Evolutionary conservation across 208 protist species (phyloP).

Genomic region (Trypanosoma conorhini): DNA sequence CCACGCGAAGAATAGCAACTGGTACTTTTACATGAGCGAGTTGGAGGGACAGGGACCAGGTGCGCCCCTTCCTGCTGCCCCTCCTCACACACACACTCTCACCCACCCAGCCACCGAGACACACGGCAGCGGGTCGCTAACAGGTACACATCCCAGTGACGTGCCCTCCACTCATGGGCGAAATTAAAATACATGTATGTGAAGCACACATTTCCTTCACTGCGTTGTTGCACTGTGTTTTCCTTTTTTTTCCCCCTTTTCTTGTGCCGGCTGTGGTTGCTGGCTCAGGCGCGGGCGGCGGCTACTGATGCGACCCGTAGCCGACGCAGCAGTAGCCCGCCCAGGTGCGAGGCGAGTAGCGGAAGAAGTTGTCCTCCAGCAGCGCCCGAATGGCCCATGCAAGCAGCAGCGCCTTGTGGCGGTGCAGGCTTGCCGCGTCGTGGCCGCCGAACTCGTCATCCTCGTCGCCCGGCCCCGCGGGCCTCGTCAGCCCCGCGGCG

Average conservation of each 20-base stretch:
- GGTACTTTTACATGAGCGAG: neutral
- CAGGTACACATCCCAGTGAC: neutral
- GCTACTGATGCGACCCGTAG: constrained; percentile 28
- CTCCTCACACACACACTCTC: neutral
- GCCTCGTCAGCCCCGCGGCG: neutral
- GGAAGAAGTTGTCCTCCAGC: constrained; percentile 55
- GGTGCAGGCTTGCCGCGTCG: constrained; percentile 22
- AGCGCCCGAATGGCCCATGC: constrained; percentile 67
- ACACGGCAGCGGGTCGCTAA: neutral
- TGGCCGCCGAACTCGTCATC: constrained; percentile 5
- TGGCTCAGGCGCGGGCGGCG: neutral
- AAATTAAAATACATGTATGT: neutral
- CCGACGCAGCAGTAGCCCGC: constrained; percentile 87
- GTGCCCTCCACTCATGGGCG: neutral
- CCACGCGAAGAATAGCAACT: constrained; percentile 1
- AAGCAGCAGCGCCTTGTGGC: constrained; percentile 69
- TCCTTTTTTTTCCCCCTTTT: neutral
- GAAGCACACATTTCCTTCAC: neutral
- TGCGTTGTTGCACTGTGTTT: neutral
- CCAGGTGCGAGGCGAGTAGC: constrained; percentile 77
- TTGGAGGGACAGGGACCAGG: neutral
- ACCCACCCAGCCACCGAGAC: neutral
- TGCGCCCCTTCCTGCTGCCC: neutral
- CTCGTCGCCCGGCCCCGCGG: neutral
- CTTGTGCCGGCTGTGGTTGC: neutral